These are phyloP conservation scores for Selaginella moellendorffii DNA, from an alignment of 75 land plant genomes.

Conservation along the genomic window DNA sequence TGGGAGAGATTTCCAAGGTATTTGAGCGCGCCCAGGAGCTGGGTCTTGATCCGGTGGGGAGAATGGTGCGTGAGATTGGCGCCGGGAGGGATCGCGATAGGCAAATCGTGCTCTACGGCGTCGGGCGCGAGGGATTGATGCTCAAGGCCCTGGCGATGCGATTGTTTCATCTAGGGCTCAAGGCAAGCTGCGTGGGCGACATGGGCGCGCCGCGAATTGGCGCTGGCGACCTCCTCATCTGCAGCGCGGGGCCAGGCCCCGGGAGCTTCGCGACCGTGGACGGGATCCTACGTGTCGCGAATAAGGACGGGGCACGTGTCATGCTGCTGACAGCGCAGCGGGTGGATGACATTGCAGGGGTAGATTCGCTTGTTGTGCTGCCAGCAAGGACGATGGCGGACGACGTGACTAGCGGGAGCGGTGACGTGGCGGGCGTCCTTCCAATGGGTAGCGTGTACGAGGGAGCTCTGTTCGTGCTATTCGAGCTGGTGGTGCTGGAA, in stretches of 20 bases:
- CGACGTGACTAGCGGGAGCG: constrained; percentile 10
- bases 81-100: neutral
- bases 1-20: neutral
- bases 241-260: constrained; percentile 93
- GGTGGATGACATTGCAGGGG: constrained; percentile 13
- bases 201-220: constrained; percentile 54
- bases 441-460: constrained; percentile 96
- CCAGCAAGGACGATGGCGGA: constrained; percentile 29
- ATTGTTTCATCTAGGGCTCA: constrained; percentile 72
- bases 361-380: too few species aligned
- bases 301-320: constrained; percentile 35
- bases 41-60: neutral
- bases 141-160: constrained; percentile 74
- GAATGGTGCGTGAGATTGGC: neutral
- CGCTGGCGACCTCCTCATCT: constrained; percentile 52
- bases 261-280: constrained; percentile 80
- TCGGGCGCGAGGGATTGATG: constrained; percentile 90
- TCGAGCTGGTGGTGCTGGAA: constrained; percentile 60
- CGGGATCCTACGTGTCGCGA: constrained; percentile 48
- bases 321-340: constrained; percentile 60
- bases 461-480: constrained; percentile 76
- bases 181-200: constrained; percentile 51
- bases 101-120: constrained; percentile 56
- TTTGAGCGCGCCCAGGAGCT: neutral
- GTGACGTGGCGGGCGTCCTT: constrained; percentile 8